Conservation (phyloP, 208 protist genomes). For the Naegleria fowleri region DNA sequence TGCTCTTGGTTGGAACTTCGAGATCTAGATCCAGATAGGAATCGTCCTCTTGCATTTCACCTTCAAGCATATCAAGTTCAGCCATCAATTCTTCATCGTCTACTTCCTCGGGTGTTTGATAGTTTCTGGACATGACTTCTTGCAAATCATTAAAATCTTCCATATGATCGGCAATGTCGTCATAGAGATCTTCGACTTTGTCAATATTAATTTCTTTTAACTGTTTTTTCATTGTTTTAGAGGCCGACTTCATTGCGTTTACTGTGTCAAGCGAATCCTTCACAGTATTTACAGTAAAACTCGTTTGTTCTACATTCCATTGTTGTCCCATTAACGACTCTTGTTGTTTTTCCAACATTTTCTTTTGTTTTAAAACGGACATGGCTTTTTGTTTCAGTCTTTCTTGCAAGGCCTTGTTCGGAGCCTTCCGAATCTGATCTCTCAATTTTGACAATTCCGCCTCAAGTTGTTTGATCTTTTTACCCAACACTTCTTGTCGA, state of each 20-base stretch:
- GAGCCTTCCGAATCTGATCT: slow-evolving; percentile 60
- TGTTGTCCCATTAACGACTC: slow-evolving; percentile 77
- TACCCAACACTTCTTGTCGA: slow-evolving; percentile 66
- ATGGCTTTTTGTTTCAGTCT: slow-evolving; percentile 77
- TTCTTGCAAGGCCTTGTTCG: slow-evolving; percentile 60
- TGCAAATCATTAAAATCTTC: slow-evolving; percentile 82
- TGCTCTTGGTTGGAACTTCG: not conserved
- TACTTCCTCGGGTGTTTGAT: slow-evolving; percentile 77
- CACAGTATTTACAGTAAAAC: slow-evolving; percentile 75
- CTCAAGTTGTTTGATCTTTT: slow-evolving; percentile 71
- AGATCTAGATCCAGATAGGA: not conserved
- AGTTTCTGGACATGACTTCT: slow-evolving; percentile 77
- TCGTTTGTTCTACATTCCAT: slow-evolving; percentile 83
- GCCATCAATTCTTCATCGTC: slow-evolving; percentile 80
- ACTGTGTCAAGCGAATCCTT: slow-evolving; percentile 81
- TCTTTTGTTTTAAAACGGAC: slow-evolving; percentile 80
- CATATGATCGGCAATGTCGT: slow-evolving; percentile 78
- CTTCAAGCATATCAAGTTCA: slow-evolving; percentile 74
- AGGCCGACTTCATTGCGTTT: slow-evolving; percentile 72
- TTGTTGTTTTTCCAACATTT: slow-evolving; percentile 78
- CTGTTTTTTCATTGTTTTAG: slow-evolving; percentile 69
- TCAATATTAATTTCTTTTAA: slow-evolving; percentile 72
- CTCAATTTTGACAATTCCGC: slow-evolving; percentile 71
- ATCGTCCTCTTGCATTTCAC: slow-evolving; percentile 50
- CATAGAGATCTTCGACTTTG: slow-evolving; percentile 72